Base-by-base conservation (phyloP, 768 basidiomycete species). In the Suillus paluster region DNA sequence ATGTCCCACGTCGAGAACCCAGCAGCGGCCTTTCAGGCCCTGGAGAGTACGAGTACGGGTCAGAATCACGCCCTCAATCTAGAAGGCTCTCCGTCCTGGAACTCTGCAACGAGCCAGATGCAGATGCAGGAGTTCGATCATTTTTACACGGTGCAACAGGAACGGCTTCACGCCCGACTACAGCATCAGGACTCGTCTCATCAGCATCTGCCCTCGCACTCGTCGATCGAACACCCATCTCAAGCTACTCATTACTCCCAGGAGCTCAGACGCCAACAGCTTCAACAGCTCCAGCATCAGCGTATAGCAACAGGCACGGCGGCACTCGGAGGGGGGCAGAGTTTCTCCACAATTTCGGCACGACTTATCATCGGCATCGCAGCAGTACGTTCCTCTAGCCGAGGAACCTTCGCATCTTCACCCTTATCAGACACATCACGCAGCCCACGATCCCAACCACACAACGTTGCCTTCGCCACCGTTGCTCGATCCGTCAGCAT, bases 21-120 rank as follows among this genome's bases (percentile, higher is more conserved):
- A 68, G 50, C 66, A 33, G 61, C 67, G 67, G 68, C 48, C 25
- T 71, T 69, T 39, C 69, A 66, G 71, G 71, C 73, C 64, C 67
- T 72, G 59, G 66, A 58, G 80, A 81, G 48, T 86, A 89, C 80
- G 88, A 89, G 59, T 89, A 90, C 77, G 91, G 86, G 25, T 72
- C 82, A 66, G 90, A 91, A 66, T 91, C 89, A 69, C 81, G 91
- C 69, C 91, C 91, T 65, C 86, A 89, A 71, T 90, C 88, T 78
- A 83, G 91, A 68, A 79, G 91, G 63, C 86, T 93, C 84, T 83
- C 88, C 75, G 88, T 93, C 83, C 84, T 92, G 90, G 91, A 93
- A 68, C 88, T 93, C 83, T 92, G 91, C 84, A 91, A 92, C 83
- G 89, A 89, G 80, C 73, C 80, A 72, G 77, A 76, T 76, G 75